A percentile compares a stretch with the other conserved stretches of the same genome.
Conservation (phyloP, 1,284 basidiomycete genomes). For the Hymenochaete sp. region DNA sequence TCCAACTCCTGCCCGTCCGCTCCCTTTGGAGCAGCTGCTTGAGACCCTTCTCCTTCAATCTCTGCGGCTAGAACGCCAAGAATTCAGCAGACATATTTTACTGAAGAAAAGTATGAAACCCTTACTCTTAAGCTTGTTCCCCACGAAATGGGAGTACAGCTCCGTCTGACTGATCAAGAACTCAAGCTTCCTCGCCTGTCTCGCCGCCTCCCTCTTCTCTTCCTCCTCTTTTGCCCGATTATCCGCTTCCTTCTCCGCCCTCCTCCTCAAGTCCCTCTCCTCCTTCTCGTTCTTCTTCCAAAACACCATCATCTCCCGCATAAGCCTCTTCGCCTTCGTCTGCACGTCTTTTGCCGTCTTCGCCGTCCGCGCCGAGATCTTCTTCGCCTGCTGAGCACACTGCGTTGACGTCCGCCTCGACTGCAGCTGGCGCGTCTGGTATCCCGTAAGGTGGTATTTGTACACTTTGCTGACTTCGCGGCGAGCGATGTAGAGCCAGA, state of each 20-base stretch:
- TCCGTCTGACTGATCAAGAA: slow-evolving; percentile 99
- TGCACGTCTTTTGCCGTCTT: slow-evolving; percentile 86
- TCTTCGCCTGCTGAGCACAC: slow-evolving; percentile 74
- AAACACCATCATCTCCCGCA: slow-evolving; percentile 93
- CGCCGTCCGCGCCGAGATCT: slow-evolving; percentile 68
- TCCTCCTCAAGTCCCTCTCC: slow-evolving; percentile 87
- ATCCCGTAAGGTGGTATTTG: slow-evolving; percentile 63
- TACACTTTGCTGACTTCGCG: slow-evolving; percentile 83
- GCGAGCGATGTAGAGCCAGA: slow-evolving; percentile 79
- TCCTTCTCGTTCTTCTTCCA: slow-evolving; percentile 98
- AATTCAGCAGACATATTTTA: slow-evolving; percentile 16
- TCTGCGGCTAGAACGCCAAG: slow-evolving; percentile 58
- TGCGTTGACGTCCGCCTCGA: slow-evolving; percentile 71
- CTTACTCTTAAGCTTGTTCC: slow-evolving; percentile 94
- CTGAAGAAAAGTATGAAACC: slow-evolving; percentile 18
- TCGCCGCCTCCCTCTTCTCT: slow-evolving; percentile 90
- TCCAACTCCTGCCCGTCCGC: slow-evolving; percentile 49
- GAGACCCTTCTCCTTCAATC: slow-evolving; percentile 66
- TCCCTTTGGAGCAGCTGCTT: slow-evolving; percentile 42
- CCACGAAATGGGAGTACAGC: slow-evolving; percentile 98
- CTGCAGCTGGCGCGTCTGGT: slow-evolving; percentile 56
- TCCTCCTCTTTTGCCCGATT: slow-evolving; percentile 91
- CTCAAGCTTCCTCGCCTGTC: slow-evolving; percentile 95
- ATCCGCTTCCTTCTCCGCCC: slow-evolving; percentile 89
- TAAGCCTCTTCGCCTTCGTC: slow-evolving; percentile 78